Evolutionary conservation across 768 basidiomycete species (phyloP).

Genomic region (Cystobasidium onofrii): DNA sequence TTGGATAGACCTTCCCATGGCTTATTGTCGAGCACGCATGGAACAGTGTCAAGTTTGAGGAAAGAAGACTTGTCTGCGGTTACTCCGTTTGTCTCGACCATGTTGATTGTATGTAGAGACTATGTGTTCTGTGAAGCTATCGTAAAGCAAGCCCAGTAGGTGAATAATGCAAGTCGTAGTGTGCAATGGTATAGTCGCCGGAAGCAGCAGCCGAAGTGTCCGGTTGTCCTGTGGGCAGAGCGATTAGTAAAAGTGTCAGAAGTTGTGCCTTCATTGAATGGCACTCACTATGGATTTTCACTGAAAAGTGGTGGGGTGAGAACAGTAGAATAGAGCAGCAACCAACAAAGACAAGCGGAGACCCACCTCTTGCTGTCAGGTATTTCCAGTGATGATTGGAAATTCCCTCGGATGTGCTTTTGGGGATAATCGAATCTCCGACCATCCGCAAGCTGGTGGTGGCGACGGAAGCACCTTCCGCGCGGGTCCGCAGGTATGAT

Average conservation of each 20-base stretch:
- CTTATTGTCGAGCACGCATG: constrained; percentile 24
- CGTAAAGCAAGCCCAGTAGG: no score
- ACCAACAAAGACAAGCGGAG: not conserved
- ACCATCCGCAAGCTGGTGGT: not conserved
- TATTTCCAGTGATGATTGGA: no score
- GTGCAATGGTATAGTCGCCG: no score
- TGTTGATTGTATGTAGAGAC: not conserved
- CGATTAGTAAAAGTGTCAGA: no score
- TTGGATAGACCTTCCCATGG: constrained; percentile 2
- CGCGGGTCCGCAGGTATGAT: not conserved
- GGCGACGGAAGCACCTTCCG: not conserved
- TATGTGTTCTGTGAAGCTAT: no score
- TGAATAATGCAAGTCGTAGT: no score
- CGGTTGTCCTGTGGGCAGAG: no score
- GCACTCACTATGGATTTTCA: no score
- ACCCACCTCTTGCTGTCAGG: not conserved
- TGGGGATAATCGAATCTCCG: not conserved
- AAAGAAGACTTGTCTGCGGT: not conserved
- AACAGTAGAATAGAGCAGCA: no score
- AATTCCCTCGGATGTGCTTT: not conserved
- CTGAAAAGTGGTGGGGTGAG: no score
- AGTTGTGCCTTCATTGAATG: no score
- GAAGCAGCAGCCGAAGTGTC: no score
- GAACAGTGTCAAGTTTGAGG: not conserved
- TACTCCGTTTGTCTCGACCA: not conserved